A percentile compares a stretch with the other conserved stretches of the same genome.
Evolutionary conservation across 768 basidiomycete genomes (phyloP).

Genomic region (Galerina sulciceps): DNA sequence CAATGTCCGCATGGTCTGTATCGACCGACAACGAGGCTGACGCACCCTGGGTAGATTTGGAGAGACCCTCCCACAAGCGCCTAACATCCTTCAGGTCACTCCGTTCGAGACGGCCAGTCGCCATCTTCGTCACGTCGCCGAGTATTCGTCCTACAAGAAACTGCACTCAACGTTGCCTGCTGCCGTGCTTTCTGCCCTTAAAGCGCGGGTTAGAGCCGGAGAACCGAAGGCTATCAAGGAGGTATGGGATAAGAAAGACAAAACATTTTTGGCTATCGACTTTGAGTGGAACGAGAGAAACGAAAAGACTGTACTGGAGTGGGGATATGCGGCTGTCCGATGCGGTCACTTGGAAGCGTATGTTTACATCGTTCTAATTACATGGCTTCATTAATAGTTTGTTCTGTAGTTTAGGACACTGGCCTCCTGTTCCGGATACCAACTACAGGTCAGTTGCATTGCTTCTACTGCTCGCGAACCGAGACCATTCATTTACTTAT

Average conservation of each 20-base stretch:
- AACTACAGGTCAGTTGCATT: slow-evolving; percentile 68
- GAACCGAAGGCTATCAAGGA: slow-evolving; percentile 67
- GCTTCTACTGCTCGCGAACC: background rate
- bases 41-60: slow-evolving; percentile 58
- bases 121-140: slow-evolving; percentile 72
- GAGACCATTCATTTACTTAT: background rate
- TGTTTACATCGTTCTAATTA: slow-evolving; percentile 30
- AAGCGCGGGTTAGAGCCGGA: slow-evolving; percentile 65
- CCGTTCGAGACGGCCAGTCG: slow-evolving; percentile 73
- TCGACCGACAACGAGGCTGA: slow-evolving; percentile 1
- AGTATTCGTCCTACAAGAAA: slow-evolving; percentile 71
- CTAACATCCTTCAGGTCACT: slow-evolving; percentile 69
- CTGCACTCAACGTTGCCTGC: slow-evolving; percentile 74
- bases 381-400: slow-evolving; percentile 6
- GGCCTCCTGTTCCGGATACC: slow-evolving; percentile 77
- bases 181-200: slow-evolving; percentile 65
- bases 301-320: slow-evolving; percentile 70
- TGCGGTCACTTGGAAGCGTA: slow-evolving; percentile 75
- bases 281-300: slow-evolving; percentile 81
- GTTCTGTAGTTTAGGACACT: slow-evolving; percentile 57
- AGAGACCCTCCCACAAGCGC: slow-evolving; percentile 71
- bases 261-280: slow-evolving; percentile 75
- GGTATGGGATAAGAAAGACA: slow-evolving; percentile 71
- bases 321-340: slow-evolving; percentile 82
- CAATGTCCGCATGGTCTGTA: slow-evolving; percentile 2